Conservation (phyloP, 2,329 filamentous ascomycete species). For the Fusarium sororula region DNA sequence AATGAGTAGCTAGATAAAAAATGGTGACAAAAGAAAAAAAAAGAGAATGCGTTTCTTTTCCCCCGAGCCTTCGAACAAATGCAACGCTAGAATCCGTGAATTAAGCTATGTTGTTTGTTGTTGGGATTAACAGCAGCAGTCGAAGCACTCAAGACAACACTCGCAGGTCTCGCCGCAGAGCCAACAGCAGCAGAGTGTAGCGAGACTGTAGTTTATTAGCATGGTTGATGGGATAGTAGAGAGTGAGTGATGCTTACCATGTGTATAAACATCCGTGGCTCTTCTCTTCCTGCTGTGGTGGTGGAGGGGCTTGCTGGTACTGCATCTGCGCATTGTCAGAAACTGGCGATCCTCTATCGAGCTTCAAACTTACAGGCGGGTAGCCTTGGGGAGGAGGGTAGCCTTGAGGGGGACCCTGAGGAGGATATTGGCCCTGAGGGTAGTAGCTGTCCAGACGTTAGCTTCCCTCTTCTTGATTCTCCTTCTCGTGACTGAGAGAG, state of each 20-base stretch:
- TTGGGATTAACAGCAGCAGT: constrained; percentile 50
- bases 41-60: neutral
- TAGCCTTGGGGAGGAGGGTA: neutral
- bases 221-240: neutral
- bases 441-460: constrained; percentile 22
- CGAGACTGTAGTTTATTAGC: constrained; percentile 42
- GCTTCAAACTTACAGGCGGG: constrained; percentile 25
- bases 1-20: neutral
- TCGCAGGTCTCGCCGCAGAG: constrained; percentile 56
- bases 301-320: constrained; percentile 46
- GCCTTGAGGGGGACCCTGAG: neutral
- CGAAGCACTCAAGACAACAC: constrained; percentile 54
- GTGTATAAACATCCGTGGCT: constrained; percentile 53
- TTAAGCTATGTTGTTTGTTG: neutral
- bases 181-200: constrained; percentile 56
- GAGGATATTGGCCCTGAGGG: too few relatives aligned
- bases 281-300: constrained; percentile 49
- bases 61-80: neutral
- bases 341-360: neutral
- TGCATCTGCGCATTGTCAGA: constrained; percentile 41
- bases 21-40: neutral
- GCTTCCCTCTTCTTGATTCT: neutral
- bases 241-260: constrained; percentile 43
- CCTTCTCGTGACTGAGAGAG: neutral
- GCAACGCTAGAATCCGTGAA: neutral